Conservation (phyloP, 345 rosid species). For the Camelina neglecta region DNA sequence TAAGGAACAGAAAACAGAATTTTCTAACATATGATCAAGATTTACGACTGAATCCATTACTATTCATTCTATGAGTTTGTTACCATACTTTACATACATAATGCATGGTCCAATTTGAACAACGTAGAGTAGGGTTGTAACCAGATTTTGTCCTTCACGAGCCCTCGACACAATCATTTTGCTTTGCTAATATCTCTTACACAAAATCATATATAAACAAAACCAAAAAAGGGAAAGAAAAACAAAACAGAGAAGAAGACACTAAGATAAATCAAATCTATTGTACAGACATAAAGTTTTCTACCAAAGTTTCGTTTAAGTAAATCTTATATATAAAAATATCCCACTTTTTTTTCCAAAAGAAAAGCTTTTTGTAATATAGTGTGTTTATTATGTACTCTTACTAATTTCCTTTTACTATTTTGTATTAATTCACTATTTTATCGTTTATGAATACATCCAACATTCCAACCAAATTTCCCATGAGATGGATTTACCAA, state of each 20-base stretch:
- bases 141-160: conserved; percentile 26
- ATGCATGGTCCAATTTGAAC: conserved; percentile 11
- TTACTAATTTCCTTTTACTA: conserved; percentile 1
- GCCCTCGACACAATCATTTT: conserved; percentile 42
- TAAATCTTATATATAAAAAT: conserved; percentile 1
- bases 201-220: conserved; percentile 32
- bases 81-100: neutral
- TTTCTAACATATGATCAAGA: too few relatives aligned
- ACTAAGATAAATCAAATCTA: neutral
- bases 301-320: conserved; percentile 27
- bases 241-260: neutral
- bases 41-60: too few relatives aligned
- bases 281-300: conserved; percentile 29
- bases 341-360: conserved; percentile 27
- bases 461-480: neutral
- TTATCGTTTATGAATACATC: conserved; percentile 27
- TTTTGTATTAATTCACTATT: conserved; percentile 9
- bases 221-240: neutral
- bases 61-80: too few relatives aligned
- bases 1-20: too few relatives aligned
- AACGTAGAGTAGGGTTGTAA: conserved; percentile 11
- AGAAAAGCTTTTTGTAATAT: conserved; percentile 16
- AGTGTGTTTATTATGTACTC: conserved; percentile 7
- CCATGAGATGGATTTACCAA: conserved; percentile 17
- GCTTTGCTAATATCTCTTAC: conserved; percentile 31